phyloP scores from a whole-genome alignment of 306 rosid species.

The Hippophae tibetana region DNA sequence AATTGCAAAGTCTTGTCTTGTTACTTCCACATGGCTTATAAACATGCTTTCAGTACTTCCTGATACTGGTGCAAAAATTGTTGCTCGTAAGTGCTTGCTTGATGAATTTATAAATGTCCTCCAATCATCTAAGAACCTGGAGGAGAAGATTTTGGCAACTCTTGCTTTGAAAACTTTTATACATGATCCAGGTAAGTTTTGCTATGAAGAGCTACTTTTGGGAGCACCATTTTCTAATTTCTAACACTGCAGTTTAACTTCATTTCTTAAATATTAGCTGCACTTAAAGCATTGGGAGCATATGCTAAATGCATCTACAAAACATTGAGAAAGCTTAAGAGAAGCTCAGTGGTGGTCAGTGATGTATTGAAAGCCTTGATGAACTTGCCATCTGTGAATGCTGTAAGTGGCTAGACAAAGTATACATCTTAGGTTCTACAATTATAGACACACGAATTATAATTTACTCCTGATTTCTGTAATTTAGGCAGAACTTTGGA shows the following conservation, averaged over 20 bases:
- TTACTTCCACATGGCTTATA: slow-evolving; percentile 78
- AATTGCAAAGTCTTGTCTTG: slow-evolving; percentile 67
- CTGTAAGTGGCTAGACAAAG: slow-evolving; percentile 42
- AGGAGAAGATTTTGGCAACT: slow-evolving; percentile 68
- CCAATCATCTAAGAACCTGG: slow-evolving; percentile 63
- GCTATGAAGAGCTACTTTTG: neutral
- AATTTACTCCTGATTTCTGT: slow-evolving; percentile 11
- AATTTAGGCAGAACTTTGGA: slow-evolving; percentile 73
- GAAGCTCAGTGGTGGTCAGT: slow-evolving; percentile 41
- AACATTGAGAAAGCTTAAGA: slow-evolving; percentile 67
- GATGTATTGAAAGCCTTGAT: slow-evolving; percentile 62
- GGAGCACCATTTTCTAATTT: neutral
- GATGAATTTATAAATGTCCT: slow-evolving; percentile 55
- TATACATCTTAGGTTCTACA: slow-evolving; percentile 1
- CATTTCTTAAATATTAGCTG: slow-evolving; percentile 35
- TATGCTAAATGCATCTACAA: slow-evolving; percentile 67
- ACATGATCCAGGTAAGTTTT: slow-evolving; percentile 48
- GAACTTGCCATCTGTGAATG: slow-evolving; percentile 66
- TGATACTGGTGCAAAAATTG: slow-evolving; percentile 59
- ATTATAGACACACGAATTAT: slow-evolving; percentile 10
- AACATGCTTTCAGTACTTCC: slow-evolving; percentile 76
- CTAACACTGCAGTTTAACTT: slow-evolving; percentile 9
- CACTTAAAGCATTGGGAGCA: slow-evolving; percentile 57
- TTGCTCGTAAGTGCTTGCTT: slow-evolving; percentile 68
- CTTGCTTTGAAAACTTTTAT: slow-evolving; percentile 68